Evolutionary conservation across 2,329 filamentous ascomycete genomes (phyloP).

Genomic region (Magnaporthiopsis rhizophila): DNA sequence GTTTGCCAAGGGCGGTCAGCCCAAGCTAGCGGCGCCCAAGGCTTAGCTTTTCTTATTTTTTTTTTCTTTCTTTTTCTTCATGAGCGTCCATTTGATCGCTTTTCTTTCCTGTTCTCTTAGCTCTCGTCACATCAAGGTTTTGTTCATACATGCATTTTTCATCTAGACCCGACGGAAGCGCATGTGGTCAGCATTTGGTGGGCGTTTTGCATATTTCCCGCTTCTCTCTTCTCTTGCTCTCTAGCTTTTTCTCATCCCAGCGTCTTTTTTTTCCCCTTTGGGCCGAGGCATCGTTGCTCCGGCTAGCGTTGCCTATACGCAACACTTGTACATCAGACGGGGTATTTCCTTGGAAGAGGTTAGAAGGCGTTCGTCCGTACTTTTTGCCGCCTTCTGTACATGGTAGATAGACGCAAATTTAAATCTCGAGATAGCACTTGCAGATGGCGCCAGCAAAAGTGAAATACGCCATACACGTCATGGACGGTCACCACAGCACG

Average conservation of each 20-base stretch:
- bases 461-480: background rate
- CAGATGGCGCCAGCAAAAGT: background rate
- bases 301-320: no score
- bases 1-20: slow-evolving; percentile 32
- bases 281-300: background rate
- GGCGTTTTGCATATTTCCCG: background rate
- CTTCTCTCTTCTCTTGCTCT: background rate
- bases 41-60: background rate
- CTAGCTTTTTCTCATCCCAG: background rate
- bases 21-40: background rate
- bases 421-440: background rate
- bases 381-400: background rate
- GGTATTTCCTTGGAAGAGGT: background rate
- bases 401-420: background rate
- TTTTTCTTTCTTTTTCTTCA: background rate
- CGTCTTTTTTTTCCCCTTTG: background rate
- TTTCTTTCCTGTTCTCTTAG: background rate
- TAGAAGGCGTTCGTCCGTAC: background rate
- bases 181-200: background rate
- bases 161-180: background rate
- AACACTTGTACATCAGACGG: background rate
- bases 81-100: background rate
- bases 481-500: background rate
- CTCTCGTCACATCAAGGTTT: background rate
- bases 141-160: background rate